Percentiles rank a stretch among this genome's conserved stretches.
Evolutionary conservation across 163 green algal genomes (phyloP).

Genomic region (Scenedesmus sp.): DNA sequence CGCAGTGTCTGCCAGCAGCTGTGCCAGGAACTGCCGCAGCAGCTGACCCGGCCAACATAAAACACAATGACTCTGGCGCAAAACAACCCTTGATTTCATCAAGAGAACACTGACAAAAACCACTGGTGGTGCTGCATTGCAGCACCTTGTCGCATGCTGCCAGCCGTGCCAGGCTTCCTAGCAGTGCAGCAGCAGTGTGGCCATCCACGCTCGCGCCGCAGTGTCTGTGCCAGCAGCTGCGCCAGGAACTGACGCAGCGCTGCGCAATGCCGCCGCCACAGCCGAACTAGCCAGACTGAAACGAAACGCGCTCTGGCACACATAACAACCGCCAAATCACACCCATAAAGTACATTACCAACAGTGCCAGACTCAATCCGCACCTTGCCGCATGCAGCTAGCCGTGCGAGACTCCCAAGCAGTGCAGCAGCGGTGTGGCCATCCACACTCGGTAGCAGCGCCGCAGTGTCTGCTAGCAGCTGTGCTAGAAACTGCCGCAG

Average conservation of each 20-base stretch:
- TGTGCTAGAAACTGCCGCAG: constrained; percentile 11
- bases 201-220: not conserved
- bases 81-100: no score
- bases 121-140: no score
- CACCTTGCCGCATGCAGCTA: not conserved
- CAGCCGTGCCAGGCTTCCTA: not conserved
- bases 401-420: not conserved
- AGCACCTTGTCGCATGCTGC: not conserved
- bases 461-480: not conserved
- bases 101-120: no score
- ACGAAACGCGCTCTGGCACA: no score
- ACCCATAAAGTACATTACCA: no score
- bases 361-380: not conserved
- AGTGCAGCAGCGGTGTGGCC: constrained; percentile 28
- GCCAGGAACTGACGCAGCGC: not conserved
- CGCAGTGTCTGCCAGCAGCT: not conserved
- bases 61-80: no score
- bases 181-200: not conserved
- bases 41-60: no score
- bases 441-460: constrained; percentile 21
- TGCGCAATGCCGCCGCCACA: not conserved
- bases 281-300: no score
- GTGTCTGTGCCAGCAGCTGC: not conserved
- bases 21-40: not conserved
- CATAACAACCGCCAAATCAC: no score